phyloP scores from a whole-genome alignment of 192 early-diverging fungal species.

The Coemansia sp. region DNA sequence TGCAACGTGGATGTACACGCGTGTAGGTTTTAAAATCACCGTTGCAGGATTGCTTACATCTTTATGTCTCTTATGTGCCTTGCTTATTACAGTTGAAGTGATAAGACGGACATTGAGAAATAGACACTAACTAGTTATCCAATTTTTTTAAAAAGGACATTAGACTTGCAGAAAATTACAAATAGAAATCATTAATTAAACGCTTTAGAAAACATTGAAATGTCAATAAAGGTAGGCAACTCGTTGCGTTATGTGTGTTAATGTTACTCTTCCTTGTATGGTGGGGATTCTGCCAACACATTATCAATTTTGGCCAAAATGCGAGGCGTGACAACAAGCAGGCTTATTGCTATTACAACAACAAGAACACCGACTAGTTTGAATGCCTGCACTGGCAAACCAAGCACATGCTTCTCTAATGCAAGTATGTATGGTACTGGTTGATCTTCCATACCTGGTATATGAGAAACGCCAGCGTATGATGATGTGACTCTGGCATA shows the following conservation, averaged over 20 bases:
- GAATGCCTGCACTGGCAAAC: constrained; percentile 36
- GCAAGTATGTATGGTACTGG: constrained; percentile 26
- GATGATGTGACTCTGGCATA: constrained; percentile 27
- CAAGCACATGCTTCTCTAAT: constrained; percentile 40
- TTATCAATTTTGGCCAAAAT: constrained; percentile 15
- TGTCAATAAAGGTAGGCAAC: not conserved
- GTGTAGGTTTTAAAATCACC: constrained; percentile 31
- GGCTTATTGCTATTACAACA: constrained; percentile 11
- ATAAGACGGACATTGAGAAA: not conserved
- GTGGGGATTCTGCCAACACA: constrained; percentile 15
- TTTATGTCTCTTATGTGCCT: constrained; percentile 22
- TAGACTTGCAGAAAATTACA: constrained; percentile 1
- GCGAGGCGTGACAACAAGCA: constrained; percentile 23
- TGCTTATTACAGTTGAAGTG: constrained; percentile 16
- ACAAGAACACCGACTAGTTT: constrained; percentile 30
- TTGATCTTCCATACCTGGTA: constrained; percentile 17
- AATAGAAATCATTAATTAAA: constrained; percentile 1
- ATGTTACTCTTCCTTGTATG: not conserved
- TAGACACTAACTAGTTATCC: not conserved
- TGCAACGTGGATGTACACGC: constrained; percentile 39
- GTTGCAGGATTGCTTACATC: constrained; percentile 28
- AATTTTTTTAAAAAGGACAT: not conserved
- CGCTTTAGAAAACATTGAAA: not conserved
- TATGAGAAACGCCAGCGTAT: constrained; percentile 30
- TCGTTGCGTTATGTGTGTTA: not conserved